Base-by-base conservation (phyloP, 345 rosid genomes). In the Lepidium aucheri region DNA sequence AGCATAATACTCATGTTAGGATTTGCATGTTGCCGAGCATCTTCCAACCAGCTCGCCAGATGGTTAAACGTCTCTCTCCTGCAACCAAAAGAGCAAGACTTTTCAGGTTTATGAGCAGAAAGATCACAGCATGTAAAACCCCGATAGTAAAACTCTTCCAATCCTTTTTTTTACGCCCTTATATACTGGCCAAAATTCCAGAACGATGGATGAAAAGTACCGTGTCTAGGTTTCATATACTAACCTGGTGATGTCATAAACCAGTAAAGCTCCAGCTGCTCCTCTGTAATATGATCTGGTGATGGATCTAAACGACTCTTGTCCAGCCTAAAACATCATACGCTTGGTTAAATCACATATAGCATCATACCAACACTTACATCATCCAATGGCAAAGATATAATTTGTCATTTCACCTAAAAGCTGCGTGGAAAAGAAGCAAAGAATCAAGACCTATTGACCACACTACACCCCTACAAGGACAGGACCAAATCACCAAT, bases 41-140 rank as follows among this genome's bases (percentile, higher is more conserved):
- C 99, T 68, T 88, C 99, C 60, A 94, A 78, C 99, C 99, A 94
- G 80, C 88, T 86, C 5, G 99, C 92, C 45, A 94, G 79, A 86
- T 94, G 99, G 79, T 94, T 94, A 74, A 93, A 90, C 4, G 97
- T 94, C 79, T 94, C 97, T 77, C 96, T 90, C 90, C 99, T 90
- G 66, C 43, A 75, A 22, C 28, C 18, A 56, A 67, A 59, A 17
- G 9, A 73, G 59, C 6, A 63, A 6, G 5, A 41, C 5, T 32
- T 33, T 36, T 41, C 12, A 38, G 3, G 7, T 49, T 6, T 57
- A 1, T 56, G 12, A 13, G 53, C 28, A 65, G 15, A 65, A 38
- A 9, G 28, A 71, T 38, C 36, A 58, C 58, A 32, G 7, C 13
- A 34, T 33, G 20, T 52, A 60, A 60, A 1, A 0, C 43, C 20